Evolutionary conservation across 306 rosid species (phyloP), one percentile per base, ranked within the genome.

Genomic region (Senna siamea): DNA sequence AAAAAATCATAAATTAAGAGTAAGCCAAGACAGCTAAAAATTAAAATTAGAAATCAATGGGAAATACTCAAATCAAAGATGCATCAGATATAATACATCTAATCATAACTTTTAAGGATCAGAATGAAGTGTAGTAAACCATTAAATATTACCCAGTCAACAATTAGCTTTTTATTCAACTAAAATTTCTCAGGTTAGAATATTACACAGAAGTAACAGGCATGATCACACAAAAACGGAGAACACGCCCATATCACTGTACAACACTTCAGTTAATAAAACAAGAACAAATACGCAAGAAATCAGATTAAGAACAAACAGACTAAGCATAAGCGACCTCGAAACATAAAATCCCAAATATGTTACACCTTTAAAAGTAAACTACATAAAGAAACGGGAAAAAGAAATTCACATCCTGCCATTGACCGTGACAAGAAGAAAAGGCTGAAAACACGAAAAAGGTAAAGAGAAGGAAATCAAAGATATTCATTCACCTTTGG

Each of bases 401-500:
- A 7, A 4, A 3, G 18, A 7, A 18, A 35, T 5, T 10, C 19
- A 4, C 43, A 53, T 22, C 12, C 23, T 28, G 10, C 59, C 20
- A 52, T 69, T 18, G 50, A 11, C 11, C 14, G 8, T 5, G 12
- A 20, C 7, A 69, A 43, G 0, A 0, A 30, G 3, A 43, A 61
- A 66, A 18, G 17, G 37, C 7, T 1, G 13, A 0, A 40, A 41
- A 52, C 15, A 22, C 2, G 35, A 15, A 13, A 2, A 15, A 11
- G 7, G 62, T 38, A 5, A 19, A 12, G 4, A 14, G 13, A 17
- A 6, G 9, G 56, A 6, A 44, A 28, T 10, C 4, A 18, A 13
- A 2, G 35, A 0, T n/a, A 48, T 30, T 51, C 2, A 26, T 26
- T 26, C 22, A 94, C 98, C 97, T 87, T 89, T 83, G 5, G 97